These are phyloP conservation scores for Moesziomyces parantarcticus DNA, from an alignment of 1,284 basidiomycete species.

Conservation along the genomic window DNA sequence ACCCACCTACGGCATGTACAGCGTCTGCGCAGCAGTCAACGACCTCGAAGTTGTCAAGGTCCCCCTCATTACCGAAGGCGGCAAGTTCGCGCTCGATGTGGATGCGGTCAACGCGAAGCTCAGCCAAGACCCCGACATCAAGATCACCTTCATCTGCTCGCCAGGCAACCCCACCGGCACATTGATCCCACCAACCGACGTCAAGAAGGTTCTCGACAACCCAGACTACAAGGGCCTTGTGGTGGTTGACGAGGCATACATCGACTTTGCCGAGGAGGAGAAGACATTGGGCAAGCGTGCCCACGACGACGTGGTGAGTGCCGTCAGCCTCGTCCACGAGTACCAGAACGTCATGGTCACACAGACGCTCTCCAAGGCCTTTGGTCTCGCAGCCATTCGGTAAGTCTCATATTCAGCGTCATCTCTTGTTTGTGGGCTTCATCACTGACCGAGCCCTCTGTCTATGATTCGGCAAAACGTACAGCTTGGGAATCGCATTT, in stretches of 20 bases:
- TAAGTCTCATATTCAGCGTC: neutral
- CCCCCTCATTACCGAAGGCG: constrained; percentile 79
- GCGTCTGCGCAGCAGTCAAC: constrained; percentile 93
- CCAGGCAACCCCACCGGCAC: constrained; percentile 98
- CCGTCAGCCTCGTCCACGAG: constrained; percentile 77
- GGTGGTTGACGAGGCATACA: constrained; percentile 96
- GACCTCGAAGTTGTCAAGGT: constrained; percentile 87
- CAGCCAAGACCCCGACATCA: constrained; percentile 72
- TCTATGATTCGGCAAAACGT: neutral
- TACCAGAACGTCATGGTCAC: constrained; percentile 91
- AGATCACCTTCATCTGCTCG: constrained; percentile 93
- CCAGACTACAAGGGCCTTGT: constrained; percentile 87
- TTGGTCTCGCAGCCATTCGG: constrained; percentile 92
- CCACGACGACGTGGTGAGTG: constrained; percentile 72
- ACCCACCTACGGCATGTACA: constrained; percentile 98
- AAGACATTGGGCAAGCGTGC: constrained; percentile 51
- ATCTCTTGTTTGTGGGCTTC: neutral
- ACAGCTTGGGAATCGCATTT: constrained; percentile 86
- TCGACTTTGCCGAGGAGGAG: constrained; percentile 79
- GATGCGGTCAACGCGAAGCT: constrained; percentile 50
- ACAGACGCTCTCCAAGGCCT: constrained; percentile 96
- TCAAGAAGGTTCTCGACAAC: constrained; percentile 82
- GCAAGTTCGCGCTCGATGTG: constrained; percentile 78
- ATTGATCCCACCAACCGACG: constrained; percentile 78
- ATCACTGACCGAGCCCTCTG: neutral